A percentile compares a stretch with the other conserved stretches of the same genome.
Conservation (phyloP, 495 filamentous ascomycete species). For the Amphirosellinia nigrospora region DNA sequence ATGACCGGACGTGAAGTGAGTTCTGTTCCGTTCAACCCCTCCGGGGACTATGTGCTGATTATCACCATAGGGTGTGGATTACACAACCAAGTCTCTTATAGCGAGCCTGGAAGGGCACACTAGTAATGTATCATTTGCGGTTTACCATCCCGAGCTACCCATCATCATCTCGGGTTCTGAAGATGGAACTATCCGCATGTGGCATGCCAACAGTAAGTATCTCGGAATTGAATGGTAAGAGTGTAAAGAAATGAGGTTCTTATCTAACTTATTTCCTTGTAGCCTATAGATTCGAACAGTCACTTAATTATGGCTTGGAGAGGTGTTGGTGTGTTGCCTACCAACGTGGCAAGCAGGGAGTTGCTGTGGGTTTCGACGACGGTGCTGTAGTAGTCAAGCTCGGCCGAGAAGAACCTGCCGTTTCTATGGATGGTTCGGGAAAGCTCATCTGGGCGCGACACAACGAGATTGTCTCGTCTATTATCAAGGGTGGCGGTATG, state of each 20-base stretch:
- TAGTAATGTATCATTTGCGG: constrained; percentile 98
- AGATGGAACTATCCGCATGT: constrained; percentile 95
- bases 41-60: background rate
- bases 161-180: constrained; percentile 99
- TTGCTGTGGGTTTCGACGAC: constrained; percentile 97
- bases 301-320: constrained; percentile 92
- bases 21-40: background rate
- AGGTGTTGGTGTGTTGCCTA: constrained; percentile 97
- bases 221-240: background rate
- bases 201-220: constrained; percentile 71
- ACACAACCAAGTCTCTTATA: constrained; percentile 96
- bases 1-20: constrained; percentile 86
- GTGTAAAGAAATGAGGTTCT: background rate
- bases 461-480: constrained; percentile 89
- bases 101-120: constrained; percentile 97
- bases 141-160: constrained; percentile 95
- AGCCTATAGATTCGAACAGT: constrained; percentile 90
- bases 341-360: constrained; percentile 89
- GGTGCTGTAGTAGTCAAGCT: constrained; percentile 97
- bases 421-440: constrained; percentile 94
- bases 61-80: constrained; percentile 75
- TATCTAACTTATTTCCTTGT: constrained; percentile 56
- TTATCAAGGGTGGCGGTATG: constrained; percentile 86
- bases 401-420: constrained; percentile 94
- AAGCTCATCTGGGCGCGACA: constrained; percentile 96